Evolutionary conservation across 2,329 filamentous ascomycete genomes (phyloP).

Genomic region (Sclerotinia glacialis): DNA sequence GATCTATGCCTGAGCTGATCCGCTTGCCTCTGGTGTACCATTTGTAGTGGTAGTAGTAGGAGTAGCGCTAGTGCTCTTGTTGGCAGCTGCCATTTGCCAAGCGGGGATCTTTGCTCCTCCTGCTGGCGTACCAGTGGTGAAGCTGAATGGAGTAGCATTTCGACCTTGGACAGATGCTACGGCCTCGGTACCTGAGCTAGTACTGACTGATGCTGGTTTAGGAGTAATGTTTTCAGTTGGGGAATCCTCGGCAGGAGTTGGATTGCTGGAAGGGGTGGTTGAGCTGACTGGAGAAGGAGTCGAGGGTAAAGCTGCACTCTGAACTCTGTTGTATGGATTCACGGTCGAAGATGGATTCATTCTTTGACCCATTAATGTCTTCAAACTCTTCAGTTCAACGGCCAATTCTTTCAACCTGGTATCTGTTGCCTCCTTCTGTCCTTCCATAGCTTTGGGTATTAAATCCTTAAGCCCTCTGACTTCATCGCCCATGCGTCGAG

Average conservation of each 20-base stretch:
- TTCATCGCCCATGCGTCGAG: conserved; percentile 80
- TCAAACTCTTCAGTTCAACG: conserved; percentile 84
- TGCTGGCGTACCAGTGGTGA: conserved; percentile 49
- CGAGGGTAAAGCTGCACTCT: conserved; percentile 21
- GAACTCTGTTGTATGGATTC: conserved; percentile 35
- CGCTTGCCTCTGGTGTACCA: conserved; percentile 30
- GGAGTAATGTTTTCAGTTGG: conserved; percentile 29
- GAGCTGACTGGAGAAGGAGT: conserved; percentile 20
- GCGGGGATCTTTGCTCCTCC: conserved; percentile 70
- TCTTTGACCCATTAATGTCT: conserved; percentile 72
- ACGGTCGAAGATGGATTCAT: conserved; percentile 46
- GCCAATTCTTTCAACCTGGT: conserved; percentile 79
- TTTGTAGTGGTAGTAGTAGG: conserved; percentile 28
- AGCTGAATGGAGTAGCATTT: conserved; percentile 50
- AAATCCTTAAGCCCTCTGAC: conserved; percentile 77
- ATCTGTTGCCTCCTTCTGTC: conserved; percentile 82
- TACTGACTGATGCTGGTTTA: conserved; percentile 40
- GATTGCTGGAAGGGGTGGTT: conserved; percentile 20
- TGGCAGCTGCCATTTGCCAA: conserved; percentile 73
- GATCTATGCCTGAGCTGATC: conserved; percentile 23
- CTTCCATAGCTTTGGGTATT: conserved; percentile 84
- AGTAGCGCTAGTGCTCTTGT: conserved; percentile 43
- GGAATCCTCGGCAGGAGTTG: conserved; percentile 27
- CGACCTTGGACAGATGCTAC: conserved; percentile 40
- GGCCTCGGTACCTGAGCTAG: conserved; percentile 37